Evolutionary conservation across 495 filamentous ascomycete species (phyloP), one percentile per base, ranked within the genome.

Genomic region (Penicillium cosmopolitanum): DNA sequence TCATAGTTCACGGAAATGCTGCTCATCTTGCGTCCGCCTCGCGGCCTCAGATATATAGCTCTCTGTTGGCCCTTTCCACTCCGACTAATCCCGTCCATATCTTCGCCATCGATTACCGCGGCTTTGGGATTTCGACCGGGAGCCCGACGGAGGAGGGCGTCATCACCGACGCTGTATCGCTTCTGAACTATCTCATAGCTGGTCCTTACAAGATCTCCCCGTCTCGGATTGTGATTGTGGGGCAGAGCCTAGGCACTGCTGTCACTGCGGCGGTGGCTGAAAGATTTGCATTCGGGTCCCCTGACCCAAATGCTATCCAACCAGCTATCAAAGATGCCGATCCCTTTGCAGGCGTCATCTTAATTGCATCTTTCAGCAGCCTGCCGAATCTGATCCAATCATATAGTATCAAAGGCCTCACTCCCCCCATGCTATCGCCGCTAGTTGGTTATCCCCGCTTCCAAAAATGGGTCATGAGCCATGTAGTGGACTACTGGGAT

Each of bases 191-290:
- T 18, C 69, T 81, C 31, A 81, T 77, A 1, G 72, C 78, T 6
- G 60, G 63, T 1, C 73, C 76, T 1, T 61, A 73, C 6, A 64
- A 69, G 0, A 82, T 97, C 21, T 80, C 89, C 0, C 74, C 93
- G 0, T 78, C 83, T 15, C 82, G 85, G 12, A 96, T 97, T 48
- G 84, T 91, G 10, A 77, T 97, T 43, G 70, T 93, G n/a, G 94
- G 93, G 46, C 93, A 97, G 56, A 92, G 87, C 59, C 85, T 98
- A 3, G 95, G 95, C 28, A 96, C 95, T 9, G 94, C 90, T 1
- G 89, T 97, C 2, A 85, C 86, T 13, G 74, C 85, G 19, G 93
- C 81, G 18, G 85, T 90, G 1, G 85, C 84, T 0, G 88, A 95
- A 62, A 80, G 84, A 36, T 93, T 90, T 60, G 75, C 80, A 2